Evolutionary conservation across 495 filamentous ascomycete species (phyloP).

Genomic region (Tirmania nivea): DNA sequence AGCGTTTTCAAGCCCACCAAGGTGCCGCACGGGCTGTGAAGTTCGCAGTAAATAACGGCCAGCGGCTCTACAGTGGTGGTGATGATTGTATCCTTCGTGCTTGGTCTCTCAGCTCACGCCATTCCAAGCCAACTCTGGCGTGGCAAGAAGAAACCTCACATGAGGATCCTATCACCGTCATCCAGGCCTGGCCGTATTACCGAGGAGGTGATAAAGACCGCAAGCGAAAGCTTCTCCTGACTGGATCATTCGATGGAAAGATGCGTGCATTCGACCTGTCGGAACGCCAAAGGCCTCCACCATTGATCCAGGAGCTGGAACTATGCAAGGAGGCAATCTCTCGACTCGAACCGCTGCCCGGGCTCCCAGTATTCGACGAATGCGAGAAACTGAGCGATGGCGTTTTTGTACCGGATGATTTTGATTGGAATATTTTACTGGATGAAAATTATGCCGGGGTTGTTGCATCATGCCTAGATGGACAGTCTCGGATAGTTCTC

Average conservation of each 20-base stretch:
- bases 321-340: not conserved
- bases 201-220: not conserved
- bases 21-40: not conserved
- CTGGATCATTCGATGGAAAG: not conserved
- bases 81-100: not conserved
- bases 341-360: not conserved
- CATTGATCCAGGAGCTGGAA: not conserved
- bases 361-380: not conserved
- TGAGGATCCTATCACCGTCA: not conserved
- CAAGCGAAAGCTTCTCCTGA: not conserved
- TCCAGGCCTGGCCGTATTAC: not conserved
- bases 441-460: not conserved
- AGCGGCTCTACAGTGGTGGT: not conserved
- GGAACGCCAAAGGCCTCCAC: not conserved
- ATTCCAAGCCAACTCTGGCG: not conserved
- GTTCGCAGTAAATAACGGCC: not conserved
- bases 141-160: not conserved
- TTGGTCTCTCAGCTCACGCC: not conserved
- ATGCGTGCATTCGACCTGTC: not conserved
- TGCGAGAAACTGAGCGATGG: not conserved
- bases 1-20: not conserved
- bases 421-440: not conserved
- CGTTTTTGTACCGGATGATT: not conserved
- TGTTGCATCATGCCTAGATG: not conserved
- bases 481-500: not conserved